phyloP scores from a whole-genome alignment of 345 rosid species.

The Salix udensis region DNA sequence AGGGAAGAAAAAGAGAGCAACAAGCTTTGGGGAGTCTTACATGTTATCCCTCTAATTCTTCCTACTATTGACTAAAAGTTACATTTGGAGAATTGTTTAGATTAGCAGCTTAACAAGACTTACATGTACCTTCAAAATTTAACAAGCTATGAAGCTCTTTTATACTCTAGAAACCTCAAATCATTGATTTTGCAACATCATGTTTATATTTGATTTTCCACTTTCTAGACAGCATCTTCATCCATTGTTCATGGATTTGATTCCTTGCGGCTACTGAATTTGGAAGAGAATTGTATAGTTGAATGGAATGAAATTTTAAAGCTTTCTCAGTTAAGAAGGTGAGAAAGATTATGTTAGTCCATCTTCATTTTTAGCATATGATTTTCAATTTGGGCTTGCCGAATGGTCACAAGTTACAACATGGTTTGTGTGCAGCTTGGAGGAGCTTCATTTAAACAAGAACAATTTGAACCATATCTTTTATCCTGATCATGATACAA shows the following conservation, averaged over 20 bases:
- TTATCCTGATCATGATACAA: conserved; percentile 39
- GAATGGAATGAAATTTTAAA: conserved; percentile 83
- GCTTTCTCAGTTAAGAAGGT: conserved; percentile 74
- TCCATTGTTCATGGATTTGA: conserved; percentile 51
- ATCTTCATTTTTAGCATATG: not conserved
- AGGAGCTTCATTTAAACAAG: conserved; percentile 79
- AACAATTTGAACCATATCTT: conserved; percentile 57
- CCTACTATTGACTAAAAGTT: too few relatives aligned
- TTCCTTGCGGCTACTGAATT: conserved; percentile 69
- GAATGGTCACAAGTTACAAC: not conserved
- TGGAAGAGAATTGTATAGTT: conserved; percentile 74
- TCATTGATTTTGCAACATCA: not conserved
- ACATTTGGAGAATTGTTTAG: too few relatives aligned
- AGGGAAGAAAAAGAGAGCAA: too few relatives aligned
- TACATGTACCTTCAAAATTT: too few relatives aligned
- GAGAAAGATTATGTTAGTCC: conserved; percentile 22
- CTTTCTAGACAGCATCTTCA: conserved; percentile 46
- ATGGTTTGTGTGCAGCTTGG: conserved; percentile 53
- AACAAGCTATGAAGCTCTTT: too few relatives aligned
- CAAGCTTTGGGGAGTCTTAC: too few relatives aligned
- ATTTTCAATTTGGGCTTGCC: not conserved
- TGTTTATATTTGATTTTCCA: not conserved
- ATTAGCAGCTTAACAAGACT: too few relatives aligned
- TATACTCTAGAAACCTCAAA: too few relatives aligned
- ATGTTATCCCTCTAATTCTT: too few relatives aligned